These are phyloP conservation scores for Arabidopsis suecica DNA, from an alignment of 345 rosid genomes.

Conservation along the genomic window DNA sequence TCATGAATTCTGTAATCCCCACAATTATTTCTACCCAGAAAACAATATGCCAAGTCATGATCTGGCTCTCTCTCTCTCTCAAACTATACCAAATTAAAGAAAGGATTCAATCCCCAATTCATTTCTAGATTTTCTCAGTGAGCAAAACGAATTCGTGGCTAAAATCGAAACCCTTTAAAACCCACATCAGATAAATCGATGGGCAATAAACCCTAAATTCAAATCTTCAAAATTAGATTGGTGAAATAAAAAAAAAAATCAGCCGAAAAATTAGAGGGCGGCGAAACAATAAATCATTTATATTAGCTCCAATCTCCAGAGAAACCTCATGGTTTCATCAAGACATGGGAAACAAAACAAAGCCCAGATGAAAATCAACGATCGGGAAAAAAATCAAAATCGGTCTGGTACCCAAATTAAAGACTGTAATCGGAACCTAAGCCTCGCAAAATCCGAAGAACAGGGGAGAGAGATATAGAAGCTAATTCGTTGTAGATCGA, in stretches of 20 bases:
- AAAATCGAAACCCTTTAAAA: slow-evolving; percentile 34
- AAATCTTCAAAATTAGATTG: slow-evolving; percentile 9
- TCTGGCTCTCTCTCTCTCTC: neutral
- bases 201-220: slow-evolving; percentile 49
- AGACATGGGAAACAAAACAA: slow-evolving; percentile 36
- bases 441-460: slow-evolving; percentile 31
- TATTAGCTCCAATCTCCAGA: slow-evolving; percentile 30
- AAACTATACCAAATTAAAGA: neutral
- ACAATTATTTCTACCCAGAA: neutral
- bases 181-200: slow-evolving; percentile 32
- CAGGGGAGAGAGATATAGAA: neutral
- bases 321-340: slow-evolving; percentile 34
- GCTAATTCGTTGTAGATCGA: slow-evolving; percentile 49
- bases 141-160: slow-evolving; percentile 16
- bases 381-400: slow-evolving; percentile 32
- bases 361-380: slow-evolving; percentile 30
- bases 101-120: slow-evolving; percentile 9
- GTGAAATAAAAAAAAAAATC: neutral
- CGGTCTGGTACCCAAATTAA: slow-evolving; percentile 34
- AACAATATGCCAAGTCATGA: neutral
- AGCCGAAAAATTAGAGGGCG: slow-evolving; percentile 11
- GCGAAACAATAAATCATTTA: slow-evolving; percentile 13
- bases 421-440: slow-evolving; percentile 55
- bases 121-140: neutral
- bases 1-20: neutral